A percentile compares a stretch with the other conserved stretches of the same genome.
Evolutionary conservation across 139 green algal genomes (phyloP).

Genomic region (Coelastrella sp.): DNA sequence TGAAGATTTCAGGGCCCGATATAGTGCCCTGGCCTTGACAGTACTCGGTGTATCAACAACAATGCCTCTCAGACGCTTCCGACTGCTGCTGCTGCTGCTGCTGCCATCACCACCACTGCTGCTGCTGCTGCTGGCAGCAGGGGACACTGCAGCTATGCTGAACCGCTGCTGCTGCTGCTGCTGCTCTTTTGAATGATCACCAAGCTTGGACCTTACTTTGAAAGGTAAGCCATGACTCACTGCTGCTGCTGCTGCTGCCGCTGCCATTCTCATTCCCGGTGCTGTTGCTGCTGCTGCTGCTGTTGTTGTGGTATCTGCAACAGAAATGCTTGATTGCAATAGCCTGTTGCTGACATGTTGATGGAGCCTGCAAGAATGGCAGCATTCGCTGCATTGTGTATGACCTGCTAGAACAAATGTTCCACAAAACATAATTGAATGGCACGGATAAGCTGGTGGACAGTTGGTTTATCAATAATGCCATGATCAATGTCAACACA

Average conservation of each 20-base stretch:
- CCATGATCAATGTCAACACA: too few species aligned
- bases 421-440: not conserved
- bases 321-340: not conserved
- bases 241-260: not conserved
- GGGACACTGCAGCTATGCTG: not conserved
- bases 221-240: not conserved
- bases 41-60: not conserved
- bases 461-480: too few species aligned
- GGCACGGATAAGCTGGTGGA: too few species aligned
- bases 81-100: not conserved
- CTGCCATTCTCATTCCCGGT: not conserved
- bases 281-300: not conserved
- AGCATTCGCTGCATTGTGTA: not conserved
- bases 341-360: not conserved
- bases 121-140: slow-evolving; percentile 1
- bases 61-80: not conserved
- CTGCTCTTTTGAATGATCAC: not conserved
- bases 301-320: not conserved
- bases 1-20: not conserved
- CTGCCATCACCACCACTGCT: not conserved
- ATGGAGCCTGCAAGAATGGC: not conserved
- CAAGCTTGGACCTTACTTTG: not conserved
- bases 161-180: not conserved
- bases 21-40: not conserved
- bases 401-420: not conserved